Percentiles rank a stretch among this genome's conserved stretches.
Conservation (phyloP, 2,329 filamentous ascomycete species). For the Cladosporium colombiae region DNA sequence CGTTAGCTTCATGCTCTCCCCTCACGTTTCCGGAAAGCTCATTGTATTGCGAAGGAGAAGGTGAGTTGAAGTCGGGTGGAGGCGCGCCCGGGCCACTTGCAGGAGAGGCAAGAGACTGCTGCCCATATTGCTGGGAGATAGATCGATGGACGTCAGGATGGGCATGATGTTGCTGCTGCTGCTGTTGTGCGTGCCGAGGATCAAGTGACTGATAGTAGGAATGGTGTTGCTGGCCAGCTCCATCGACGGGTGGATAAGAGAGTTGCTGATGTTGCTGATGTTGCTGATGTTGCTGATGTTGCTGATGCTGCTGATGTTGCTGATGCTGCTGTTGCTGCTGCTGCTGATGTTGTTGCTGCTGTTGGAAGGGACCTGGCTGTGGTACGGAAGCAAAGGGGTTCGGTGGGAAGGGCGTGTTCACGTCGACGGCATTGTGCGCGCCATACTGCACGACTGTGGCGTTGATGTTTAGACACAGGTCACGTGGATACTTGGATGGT, state of each 20-base stretch:
- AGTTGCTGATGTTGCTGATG: background rate
- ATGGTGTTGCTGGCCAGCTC: conserved; percentile 22
- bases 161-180: background rate
- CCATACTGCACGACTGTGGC: conserved; percentile 8
- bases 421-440: conserved; percentile 9
- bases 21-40: conserved; percentile 13
- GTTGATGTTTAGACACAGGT: background rate
- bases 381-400: conserved; percentile 3
- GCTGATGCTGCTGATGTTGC: conserved; percentile 21
- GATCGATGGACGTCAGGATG: conserved; percentile 13
- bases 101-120: conserved; percentile 5
- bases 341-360: conserved; percentile 21
- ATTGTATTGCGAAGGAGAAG: conserved; percentile 19
- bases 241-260: background rate
- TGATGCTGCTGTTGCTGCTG: conserved; percentile 23
- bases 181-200: conserved; percentile 16
- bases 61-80: conserved; percentile 27
- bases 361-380: conserved; percentile 19
- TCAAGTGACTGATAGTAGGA: conserved; percentile 11
- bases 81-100: conserved; percentile 32
- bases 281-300: background rate
- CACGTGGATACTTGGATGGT: background rate
- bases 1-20: conserved; percentile 12
- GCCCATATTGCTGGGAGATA: conserved; percentile 9
- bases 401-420: background rate